These are phyloP conservation scores for Aspergillus nanangensis DNA, from an alignment of 495 filamentous ascomycete species.

Conservation along the genomic window DNA sequence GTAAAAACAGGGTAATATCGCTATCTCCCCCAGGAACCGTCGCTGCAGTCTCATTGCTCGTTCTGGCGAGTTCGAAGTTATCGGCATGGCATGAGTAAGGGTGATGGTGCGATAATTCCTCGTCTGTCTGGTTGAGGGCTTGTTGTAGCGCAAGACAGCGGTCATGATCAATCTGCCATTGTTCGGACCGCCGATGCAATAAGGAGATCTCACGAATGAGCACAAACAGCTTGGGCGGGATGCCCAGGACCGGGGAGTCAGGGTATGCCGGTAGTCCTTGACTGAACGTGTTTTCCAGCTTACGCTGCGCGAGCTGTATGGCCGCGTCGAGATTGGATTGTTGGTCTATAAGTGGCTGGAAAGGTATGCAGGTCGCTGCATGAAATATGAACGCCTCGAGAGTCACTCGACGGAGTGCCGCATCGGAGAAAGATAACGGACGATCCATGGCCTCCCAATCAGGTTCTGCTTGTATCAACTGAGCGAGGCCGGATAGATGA, in stretches of 20 bases:
- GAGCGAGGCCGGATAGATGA: conserved; percentile 18
- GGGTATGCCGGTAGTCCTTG: not conserved
- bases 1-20: not conserved
- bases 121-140: conserved; percentile 1
- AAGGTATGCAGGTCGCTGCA: conserved; percentile 20
- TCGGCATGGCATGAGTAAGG: no score
- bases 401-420: conserved; percentile 12
- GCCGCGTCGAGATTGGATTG: conserved; percentile 11
- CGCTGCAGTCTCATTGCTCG: no score
- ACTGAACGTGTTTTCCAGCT: conserved; percentile 1
- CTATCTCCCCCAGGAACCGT: not conserved
- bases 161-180: not conserved
- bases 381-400: conserved; percentile 24
- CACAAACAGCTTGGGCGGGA: conserved; percentile 14
- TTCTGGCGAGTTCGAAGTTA: no score
- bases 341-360: conserved; percentile 3
- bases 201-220: conserved; percentile 11
- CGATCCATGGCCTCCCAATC: not conserved
- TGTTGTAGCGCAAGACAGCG: conserved; percentile 3
- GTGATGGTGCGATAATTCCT: not conserved
- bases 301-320: conserved; percentile 13
- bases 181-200: conserved; percentile 4
- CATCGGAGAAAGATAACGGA: not conserved
- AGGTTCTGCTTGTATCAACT: conserved; percentile 12
- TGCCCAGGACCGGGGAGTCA: conserved; percentile 17